Percentiles rank a stretch among this genome's conserved stretches.
These are phyloP conservation scores for Ophiosphaerella narmari DNA, from an alignment of 2,329 filamentous ascomycete genomes.

Conservation along the genomic window DNA sequence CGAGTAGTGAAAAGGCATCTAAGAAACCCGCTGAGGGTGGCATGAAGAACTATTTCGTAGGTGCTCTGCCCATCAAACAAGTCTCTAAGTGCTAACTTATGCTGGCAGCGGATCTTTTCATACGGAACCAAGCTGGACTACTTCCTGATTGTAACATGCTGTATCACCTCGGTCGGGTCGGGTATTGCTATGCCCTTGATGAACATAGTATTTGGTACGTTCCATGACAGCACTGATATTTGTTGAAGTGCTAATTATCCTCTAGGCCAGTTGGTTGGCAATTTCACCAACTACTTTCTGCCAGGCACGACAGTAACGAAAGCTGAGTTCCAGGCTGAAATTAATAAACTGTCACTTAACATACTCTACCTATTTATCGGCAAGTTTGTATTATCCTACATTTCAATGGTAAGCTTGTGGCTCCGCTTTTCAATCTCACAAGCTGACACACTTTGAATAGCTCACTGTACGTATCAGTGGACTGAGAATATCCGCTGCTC, in stretches of 20 bases:
- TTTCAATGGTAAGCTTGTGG: constrained; percentile 33
- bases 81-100: not conserved
- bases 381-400: constrained; percentile 41
- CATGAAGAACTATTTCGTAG: constrained; percentile 41
- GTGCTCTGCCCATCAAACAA: constrained; percentile 1
- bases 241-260: constrained; percentile 35
- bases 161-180: constrained; percentile 39
- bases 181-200: constrained; percentile 57
- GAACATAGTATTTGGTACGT: constrained; percentile 62
- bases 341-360: constrained; percentile 46
- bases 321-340: constrained; percentile 55
- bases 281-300: constrained; percentile 62
- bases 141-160: constrained; percentile 30
- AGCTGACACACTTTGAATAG: constrained; percentile 24
- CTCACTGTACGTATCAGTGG: constrained; percentile 57
- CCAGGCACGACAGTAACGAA: constrained; percentile 51
- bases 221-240: not conserved
- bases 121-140: constrained; percentile 42
- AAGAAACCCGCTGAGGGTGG: constrained; percentile 28
- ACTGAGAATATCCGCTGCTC: constrained; percentile 55
- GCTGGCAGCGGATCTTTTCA: constrained; percentile 35
- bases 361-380: constrained; percentile 44
- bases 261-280: constrained; percentile 51
- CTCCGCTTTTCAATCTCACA: not conserved
- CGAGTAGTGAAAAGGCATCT: not conserved